Base-by-base conservation (phyloP, 2,329 filamentous ascomycete species). In the Ophiocordyceps australis region DNA sequence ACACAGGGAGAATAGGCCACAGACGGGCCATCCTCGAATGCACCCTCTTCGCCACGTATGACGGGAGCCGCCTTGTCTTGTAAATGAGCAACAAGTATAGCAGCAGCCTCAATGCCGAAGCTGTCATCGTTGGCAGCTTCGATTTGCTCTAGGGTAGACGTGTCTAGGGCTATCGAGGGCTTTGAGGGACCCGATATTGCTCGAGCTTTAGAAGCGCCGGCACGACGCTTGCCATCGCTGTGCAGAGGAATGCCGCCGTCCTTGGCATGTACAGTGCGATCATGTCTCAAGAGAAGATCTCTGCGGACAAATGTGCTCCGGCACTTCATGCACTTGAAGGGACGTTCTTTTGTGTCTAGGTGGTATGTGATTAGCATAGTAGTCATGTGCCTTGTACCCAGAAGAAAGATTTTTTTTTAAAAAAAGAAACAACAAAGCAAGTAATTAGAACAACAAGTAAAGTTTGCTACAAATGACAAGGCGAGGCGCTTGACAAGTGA, bases 311-410 rank as follows among this genome's bases (percentile, higher is more conserved):
- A 98, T 33, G 89, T 98, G 63, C 85, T 94, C 46, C 85, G 71
- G 55, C 89, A 98, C 60, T 98, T 98, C 61, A 82, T 67, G 57
- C 89, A 98, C 54, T 95, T 95, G 67, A 98, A 98, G 20, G 89
- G 89, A 35, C 89, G 76, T 56, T 95, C 89, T 58, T 98, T 98
- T 36, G 89, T 98, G 54, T 95, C 86, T 95, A 53, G 33, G 16
- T 15, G n/a, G n/a, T n/a, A n/a, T n/a, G n/a, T n/a, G n/a, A n/a
- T n/a, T n/a, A n/a, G n/a, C n/a, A n/a, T n/a, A n/a, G n/a, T n/a
- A n/a, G n/a, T n/a, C n/a, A n/a, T n/a, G n/a, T n/a, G n/a, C n/a
- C n/a, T n/a, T n/a, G n/a, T n/a, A n/a, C n/a, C n/a, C n/a, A n/a
- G n/a, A n/a, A n/a, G n/a, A n/a, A n/a, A n/a, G n/a, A n/a, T n/a